Evolutionary conservation across 2,329 filamentous ascomycete genomes (phyloP).

Genomic region (Fusarium sp.): DNA sequence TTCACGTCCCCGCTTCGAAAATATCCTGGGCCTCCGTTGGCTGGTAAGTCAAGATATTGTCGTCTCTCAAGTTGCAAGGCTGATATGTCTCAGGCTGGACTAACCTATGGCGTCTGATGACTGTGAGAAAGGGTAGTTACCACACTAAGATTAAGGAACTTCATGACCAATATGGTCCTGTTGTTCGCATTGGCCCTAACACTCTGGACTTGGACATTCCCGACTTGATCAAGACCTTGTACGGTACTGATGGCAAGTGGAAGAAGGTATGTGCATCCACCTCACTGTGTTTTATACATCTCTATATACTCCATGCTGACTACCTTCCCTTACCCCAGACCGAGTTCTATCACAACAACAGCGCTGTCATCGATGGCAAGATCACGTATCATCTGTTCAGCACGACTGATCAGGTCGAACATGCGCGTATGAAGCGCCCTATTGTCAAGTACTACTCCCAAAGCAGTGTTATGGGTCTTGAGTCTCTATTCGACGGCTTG

Average conservation of each 20-base stretch:
- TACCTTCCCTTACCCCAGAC: not conserved
- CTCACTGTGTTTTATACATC: slow-evolving; percentile 9
- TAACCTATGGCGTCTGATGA: slow-evolving; percentile 54
- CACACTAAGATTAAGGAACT: slow-evolving; percentile 51
- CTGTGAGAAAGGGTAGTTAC: slow-evolving; percentile 47
- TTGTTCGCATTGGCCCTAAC: slow-evolving; percentile 59
- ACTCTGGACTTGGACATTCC: slow-evolving; percentile 54
- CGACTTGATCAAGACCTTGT: slow-evolving; percentile 55
- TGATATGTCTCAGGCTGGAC: slow-evolving; percentile 47
- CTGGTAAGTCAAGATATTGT: slow-evolving; percentile 22
- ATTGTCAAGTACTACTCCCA: slow-evolving; percentile 50
- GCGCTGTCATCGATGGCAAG: slow-evolving; percentile 44
- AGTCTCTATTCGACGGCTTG: slow-evolving; percentile 48
- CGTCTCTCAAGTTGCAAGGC: not conserved
- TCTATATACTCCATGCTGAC: too few relatives aligned
- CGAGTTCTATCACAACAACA: slow-evolving; percentile 46
- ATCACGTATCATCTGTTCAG: slow-evolving; percentile 47
- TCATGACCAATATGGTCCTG: slow-evolving; percentile 56
- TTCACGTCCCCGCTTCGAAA: slow-evolving; percentile 33
- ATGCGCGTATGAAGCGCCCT: slow-evolving; percentile 44
- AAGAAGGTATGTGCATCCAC: slow-evolving; percentile 41
- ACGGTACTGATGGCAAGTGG: slow-evolving; percentile 53
- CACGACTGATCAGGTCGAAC: slow-evolving; percentile 40
- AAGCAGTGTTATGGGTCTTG: slow-evolving; percentile 37
- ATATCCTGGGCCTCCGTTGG: slow-evolving; percentile 36